Evolutionary conservation across 2,329 filamentous ascomycete species (phyloP), one percentile per base, ranked within the genome.

Genomic region (Cyphellophora attinorum): DNA sequence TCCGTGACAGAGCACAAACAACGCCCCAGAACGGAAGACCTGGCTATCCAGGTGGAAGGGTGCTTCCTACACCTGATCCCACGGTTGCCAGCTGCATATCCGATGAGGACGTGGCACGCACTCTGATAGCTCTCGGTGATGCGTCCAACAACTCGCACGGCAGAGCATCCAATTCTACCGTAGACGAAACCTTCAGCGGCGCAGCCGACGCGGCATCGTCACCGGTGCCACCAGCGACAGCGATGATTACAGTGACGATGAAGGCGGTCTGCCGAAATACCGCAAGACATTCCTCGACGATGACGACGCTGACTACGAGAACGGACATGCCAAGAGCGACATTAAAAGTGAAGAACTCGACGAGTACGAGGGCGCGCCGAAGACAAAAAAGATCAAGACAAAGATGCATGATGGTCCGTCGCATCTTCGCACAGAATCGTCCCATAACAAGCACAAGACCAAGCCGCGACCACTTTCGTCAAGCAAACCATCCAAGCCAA

Each of bases 71-170:
- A 2, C 91, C 91, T 16, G 91, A 96, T 51, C 89, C 89, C n/a
- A 98, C 91, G 10, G 83, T 96, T 49, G 85, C 85, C 35, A 96
- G 89, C 61, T 93, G 85, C 58, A 89, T 98, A 59, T 96, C 89
- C 11, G 91, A 98, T 56, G 91, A 98, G 60, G 91, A 98, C 60
- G 91, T 96, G 42, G 91, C 91, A 38, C 80, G 95, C 55, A 91
- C 96, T 62, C 70, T 98, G 52, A 96, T 98, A 79, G 82, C 89
- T 49, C 74, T 98, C 35, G 88, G 91, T 29, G 88, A 95, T 56
- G 85, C 88, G 49, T 91, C 86, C 37, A 93, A 93, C 56, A 81
- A 93, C 52, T 93, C 86, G 2, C 85, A 94, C 51, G 88, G 86
- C 35, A 82, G 89, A 47, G 93, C 85, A 3, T 95, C 89, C 6